Evolutionary conservation across 208 protist genomes (phyloP).

Genomic region (Leishmania martiniquensis): DNA sequence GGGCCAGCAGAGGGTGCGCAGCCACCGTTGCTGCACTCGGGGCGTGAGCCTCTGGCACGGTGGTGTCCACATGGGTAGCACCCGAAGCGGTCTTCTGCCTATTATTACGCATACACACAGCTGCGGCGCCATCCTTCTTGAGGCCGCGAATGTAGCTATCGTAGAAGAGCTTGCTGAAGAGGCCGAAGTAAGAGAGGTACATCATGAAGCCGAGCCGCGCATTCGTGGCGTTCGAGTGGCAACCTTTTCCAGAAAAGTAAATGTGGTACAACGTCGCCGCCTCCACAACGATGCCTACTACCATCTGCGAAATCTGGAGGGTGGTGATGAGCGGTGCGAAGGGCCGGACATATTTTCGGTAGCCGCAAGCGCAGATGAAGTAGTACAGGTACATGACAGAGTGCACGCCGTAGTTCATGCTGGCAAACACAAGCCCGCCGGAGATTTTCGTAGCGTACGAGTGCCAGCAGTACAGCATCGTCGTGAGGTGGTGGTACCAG

Average conservation of each 20-base stretch:
- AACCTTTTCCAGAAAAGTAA: slow-evolving; percentile 48
- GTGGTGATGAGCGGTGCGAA: slow-evolving; percentile 85
- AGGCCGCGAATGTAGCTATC: slow-evolving; percentile 68
- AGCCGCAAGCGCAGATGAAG: slow-evolving; percentile 68
- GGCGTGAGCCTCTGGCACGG: not conserved
- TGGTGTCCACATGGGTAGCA: not conserved
- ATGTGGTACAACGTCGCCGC: slow-evolving; percentile 50
- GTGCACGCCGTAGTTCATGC: slow-evolving; percentile 96
- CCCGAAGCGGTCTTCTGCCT: not conserved
- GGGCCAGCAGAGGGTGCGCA: not conserved
- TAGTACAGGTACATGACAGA: slow-evolving; percentile 97
- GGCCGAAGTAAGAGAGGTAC: slow-evolving; percentile 93
- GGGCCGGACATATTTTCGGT: slow-evolving; percentile 64
- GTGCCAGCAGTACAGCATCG: slow-evolving; percentile 94
- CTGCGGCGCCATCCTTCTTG: not conserved
- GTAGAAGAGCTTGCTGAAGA: slow-evolving; percentile 91
- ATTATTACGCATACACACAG: not conserved
- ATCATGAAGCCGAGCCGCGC: slow-evolving; percentile 75
- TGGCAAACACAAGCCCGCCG: slow-evolving; percentile 81
- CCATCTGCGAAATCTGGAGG: slow-evolving; percentile 94
- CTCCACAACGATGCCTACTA: slow-evolving; percentile 77
- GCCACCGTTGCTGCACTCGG: too few species aligned
- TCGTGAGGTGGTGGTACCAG: slow-evolving; percentile 95
- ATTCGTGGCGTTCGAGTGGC: slow-evolving; percentile 64
- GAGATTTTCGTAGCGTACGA: slow-evolving; percentile 50